Evolutionary conservation across 2,329 filamentous ascomycete genomes (phyloP).

Genomic region (Alternaria metachromatica): DNA sequence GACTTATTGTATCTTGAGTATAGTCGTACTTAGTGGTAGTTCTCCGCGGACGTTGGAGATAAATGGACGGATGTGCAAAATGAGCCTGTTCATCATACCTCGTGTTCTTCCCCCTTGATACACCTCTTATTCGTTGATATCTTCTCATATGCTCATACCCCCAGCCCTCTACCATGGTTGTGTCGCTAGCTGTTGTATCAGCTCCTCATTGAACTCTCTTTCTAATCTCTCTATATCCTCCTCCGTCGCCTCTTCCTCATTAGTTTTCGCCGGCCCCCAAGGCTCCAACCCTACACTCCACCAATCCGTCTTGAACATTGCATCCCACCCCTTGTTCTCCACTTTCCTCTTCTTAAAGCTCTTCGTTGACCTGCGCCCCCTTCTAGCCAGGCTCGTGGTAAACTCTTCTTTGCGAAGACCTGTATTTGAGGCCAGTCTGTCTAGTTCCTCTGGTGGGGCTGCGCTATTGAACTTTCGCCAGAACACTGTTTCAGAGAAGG

Average conservation of each 20-base stretch:
- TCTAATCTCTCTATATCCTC: neutral
- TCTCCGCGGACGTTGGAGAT: neutral
- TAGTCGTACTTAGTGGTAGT: neutral
- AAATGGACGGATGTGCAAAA: neutral
- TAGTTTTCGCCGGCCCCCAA: neutral
- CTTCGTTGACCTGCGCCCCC: neutral
- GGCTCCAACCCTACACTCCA: neutral
- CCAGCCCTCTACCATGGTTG: neutral
- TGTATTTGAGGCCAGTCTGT: neutral
- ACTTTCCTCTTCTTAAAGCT: neutral
- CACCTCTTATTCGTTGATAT: rapidly evolving
- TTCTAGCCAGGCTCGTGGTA: neutral
- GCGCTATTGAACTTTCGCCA: neutral
- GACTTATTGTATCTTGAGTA: neutral
- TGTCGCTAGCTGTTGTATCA: neutral
- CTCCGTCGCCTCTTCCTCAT: neutral
- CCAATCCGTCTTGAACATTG: neutral
- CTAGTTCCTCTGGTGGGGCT: neutral
- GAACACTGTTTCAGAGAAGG: neutral
- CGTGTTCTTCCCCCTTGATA: neutral
- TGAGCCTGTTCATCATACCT: neutral
- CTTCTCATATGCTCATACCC: neutral
- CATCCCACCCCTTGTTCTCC: neutral
- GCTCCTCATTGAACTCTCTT: neutral
- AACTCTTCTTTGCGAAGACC: neutral